Evolutionary conservation across 2,329 filamentous ascomycete species (phyloP).

Genomic region (Xenoacremonium recifei): DNA sequence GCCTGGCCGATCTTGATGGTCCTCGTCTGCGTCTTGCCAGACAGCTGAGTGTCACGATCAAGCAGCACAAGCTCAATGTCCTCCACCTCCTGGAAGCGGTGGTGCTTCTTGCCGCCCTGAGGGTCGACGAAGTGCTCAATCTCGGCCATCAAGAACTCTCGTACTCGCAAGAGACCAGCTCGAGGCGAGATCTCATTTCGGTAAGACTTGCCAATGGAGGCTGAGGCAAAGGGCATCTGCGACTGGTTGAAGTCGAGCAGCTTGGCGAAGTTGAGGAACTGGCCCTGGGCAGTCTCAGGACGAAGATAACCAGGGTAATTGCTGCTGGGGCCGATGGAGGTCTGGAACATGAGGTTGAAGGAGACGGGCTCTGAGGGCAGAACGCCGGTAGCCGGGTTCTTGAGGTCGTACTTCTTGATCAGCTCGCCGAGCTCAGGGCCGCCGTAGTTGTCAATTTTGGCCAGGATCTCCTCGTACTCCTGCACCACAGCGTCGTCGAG

Average conservation of each 20-base stretch:
- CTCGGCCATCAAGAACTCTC: slow-evolving; percentile 98
- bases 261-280: slow-evolving; percentile 97
- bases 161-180: slow-evolving; percentile 85
- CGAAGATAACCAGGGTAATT: slow-evolving; percentile 82
- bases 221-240: slow-evolving; percentile 94
- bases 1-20: slow-evolving; percentile 82
- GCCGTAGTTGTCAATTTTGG: slow-evolving; percentile 92
- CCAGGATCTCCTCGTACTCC: slow-evolving; percentile 89
- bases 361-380: slow-evolving; percentile 78
- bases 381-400: slow-evolving; percentile 77
- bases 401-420: slow-evolving; percentile 89
- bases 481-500: slow-evolving; percentile 81
- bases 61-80: slow-evolving; percentile 81
- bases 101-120: slow-evolving; percentile 89
- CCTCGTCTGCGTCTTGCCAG: slow-evolving; percentile 75
- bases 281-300: slow-evolving; percentile 95
- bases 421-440: slow-evolving; percentile 82
- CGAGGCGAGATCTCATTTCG: slow-evolving; percentile 96
- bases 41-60: slow-evolving; percentile 79
- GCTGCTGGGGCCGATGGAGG: slow-evolving; percentile 87
- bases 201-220: slow-evolving; percentile 96
- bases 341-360: slow-evolving; percentile 99
- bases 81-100: slow-evolving; percentile 81
- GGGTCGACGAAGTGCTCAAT: slow-evolving; percentile 99
- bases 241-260: slow-evolving; percentile 95